Evolutionary conservation across 1,139 yeast genomes (phyloP).

Genomic region (Zygotorulaspora mrakii): DNA sequence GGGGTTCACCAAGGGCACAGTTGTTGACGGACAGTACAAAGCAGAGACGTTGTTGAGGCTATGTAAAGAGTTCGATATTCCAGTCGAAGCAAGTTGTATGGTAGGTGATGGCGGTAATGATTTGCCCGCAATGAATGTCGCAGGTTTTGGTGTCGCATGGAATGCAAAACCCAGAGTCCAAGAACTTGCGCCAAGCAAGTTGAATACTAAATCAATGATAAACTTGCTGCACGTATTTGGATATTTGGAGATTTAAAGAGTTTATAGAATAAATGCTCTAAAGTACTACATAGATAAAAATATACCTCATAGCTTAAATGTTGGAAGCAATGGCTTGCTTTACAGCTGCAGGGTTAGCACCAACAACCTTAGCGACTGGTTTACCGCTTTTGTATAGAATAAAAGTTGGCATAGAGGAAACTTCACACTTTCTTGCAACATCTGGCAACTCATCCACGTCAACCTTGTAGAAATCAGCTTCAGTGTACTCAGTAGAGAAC

Average conservation of each 20-base stretch:
- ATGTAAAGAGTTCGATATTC: slow-evolving; percentile 59
- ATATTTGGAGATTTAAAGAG: slow-evolving; percentile 66
- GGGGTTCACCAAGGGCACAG: slow-evolving; percentile 62
- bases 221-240: slow-evolving; percentile 84
- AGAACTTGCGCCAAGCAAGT: slow-evolving; percentile 69
- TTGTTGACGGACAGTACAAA: slow-evolving; percentile 83
- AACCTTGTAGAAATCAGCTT: slow-evolving; percentile 72
- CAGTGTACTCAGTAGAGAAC: slow-evolving; percentile 53
- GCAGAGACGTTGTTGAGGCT: slow-evolving; percentile 68
- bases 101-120: slow-evolving; percentile 99
- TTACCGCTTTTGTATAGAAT: slow-evolving; percentile 74
- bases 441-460: slow-evolving; percentile 78
- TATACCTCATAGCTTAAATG: too few species aligned
- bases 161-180: slow-evolving; percentile 95
- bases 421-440: slow-evolving; percentile 68
- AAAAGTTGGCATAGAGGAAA: slow-evolving; percentile 88
- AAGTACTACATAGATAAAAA: too few species aligned
- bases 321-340: slow-evolving; percentile 61
- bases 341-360: slow-evolving; percentile 82
- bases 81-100: slow-evolving; percentile 62
- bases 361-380: slow-evolving; percentile 69
- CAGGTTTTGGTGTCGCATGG: slow-evolving; percentile 97
- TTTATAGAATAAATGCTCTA: too few species aligned
- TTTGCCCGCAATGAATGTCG: slow-evolving; percentile 83
- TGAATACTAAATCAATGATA: slow-evolving; percentile 64